These are phyloP conservation scores for Nicotiana tabacum DNA, from an alignment of 257 asterid species.

Conservation along the genomic window DNA sequence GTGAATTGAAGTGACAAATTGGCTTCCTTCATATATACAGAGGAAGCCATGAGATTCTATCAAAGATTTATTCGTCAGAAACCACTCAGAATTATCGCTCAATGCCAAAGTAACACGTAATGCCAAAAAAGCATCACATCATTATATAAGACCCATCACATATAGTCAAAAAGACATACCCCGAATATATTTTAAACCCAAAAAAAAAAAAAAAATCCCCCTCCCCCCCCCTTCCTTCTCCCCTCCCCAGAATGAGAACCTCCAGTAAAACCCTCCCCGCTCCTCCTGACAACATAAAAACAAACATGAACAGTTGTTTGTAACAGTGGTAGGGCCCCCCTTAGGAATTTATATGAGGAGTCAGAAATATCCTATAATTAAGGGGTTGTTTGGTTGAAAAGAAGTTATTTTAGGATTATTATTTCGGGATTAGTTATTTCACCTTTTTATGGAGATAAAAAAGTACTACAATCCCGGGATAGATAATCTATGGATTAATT, in stretches of 20 bases:
- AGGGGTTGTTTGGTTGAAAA: not conserved
- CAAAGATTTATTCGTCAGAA: not conserved
- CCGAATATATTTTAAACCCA: not conserved
- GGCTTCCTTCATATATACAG: constrained; percentile 1
- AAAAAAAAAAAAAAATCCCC: not conserved
- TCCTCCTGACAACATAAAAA: constrained; percentile 38
- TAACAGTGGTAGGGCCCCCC: constrained; percentile 24
- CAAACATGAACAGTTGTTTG: constrained; percentile 51
- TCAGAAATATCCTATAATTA: not conserved
- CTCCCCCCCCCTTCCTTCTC: too few species aligned
- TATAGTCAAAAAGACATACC: not conserved
- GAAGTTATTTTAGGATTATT: too few species aligned
- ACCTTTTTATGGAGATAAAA: too few species aligned
- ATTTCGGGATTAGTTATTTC: too few species aligned
- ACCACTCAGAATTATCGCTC: constrained; percentile 18
- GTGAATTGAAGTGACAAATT: constrained; percentile 15
- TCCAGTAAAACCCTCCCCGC: constrained; percentile 20
- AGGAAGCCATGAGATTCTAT: not conserved
- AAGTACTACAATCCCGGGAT: too few species aligned
- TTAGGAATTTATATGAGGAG: not conserved
- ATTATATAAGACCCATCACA: constrained; percentile 11
- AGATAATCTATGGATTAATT: too few species aligned
- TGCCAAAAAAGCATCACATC: constrained; percentile 47
- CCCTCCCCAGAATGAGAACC: too few species aligned
- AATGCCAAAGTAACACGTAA: constrained; percentile 34